Conservation (phyloP, 2,329 filamentous ascomycete species). For the Diaporthe aspalathi region DNA sequence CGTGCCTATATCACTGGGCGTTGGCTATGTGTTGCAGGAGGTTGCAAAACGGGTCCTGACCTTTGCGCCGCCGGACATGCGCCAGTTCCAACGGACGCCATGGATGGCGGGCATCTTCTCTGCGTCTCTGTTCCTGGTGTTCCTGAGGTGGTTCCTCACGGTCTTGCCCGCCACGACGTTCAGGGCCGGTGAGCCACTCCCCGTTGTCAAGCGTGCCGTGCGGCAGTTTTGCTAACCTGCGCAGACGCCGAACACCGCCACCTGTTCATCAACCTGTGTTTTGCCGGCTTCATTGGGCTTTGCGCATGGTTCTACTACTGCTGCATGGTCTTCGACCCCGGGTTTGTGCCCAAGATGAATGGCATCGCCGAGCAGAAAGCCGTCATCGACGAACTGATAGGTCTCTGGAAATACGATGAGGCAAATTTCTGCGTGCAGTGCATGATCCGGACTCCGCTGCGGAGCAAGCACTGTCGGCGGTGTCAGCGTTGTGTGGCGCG, state of each 20-base stretch:
- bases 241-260: constrained; percentile 72
- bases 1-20: constrained; percentile 75
- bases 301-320: constrained; percentile 88
- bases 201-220: neutral
- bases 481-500: constrained; percentile 95
- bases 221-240: constrained; percentile 25
- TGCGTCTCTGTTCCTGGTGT: constrained; percentile 84
- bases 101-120: constrained; percentile 96
- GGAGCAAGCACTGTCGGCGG: constrained; percentile 94
- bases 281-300: constrained; percentile 71
- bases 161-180: constrained; percentile 68
- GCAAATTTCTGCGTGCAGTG: constrained; percentile 93
- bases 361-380: constrained; percentile 91
- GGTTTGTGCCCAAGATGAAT: constrained; percentile 90
- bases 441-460: constrained; percentile 91
- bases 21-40: constrained; percentile 80
- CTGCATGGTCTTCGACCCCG: constrained; percentile 89
- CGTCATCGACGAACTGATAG: constrained; percentile 87
- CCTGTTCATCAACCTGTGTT: constrained; percentile 82
- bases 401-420: constrained; percentile 91
- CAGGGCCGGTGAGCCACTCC: constrained; percentile 62
- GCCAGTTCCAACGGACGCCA: constrained; percentile 91
- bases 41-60: constrained; percentile 80
- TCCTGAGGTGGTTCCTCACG: constrained; percentile 78
- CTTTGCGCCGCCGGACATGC: constrained; percentile 89